Percentiles rank a stretch among this genome's conserved stretches.
Evolutionary conservation across 306 rosid species (phyloP).

Genomic region (Citrullus colocynthis): DNA sequence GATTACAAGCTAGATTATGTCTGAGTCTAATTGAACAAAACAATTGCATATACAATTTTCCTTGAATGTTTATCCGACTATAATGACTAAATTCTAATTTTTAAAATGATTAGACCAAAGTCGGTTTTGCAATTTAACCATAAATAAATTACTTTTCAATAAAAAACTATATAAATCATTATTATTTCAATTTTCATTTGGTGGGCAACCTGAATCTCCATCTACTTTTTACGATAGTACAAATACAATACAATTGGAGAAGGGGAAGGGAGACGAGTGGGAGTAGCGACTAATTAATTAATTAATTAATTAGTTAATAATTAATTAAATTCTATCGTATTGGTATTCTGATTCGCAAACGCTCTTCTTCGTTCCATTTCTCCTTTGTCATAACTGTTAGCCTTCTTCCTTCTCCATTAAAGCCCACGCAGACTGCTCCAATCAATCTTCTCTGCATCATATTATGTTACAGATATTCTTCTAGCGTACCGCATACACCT

Average conservation of each 20-base stretch:
- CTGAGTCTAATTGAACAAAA: no score
- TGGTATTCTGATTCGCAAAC: background rate
- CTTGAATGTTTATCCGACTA: no score
- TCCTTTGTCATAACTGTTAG: background rate
- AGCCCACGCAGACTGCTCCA: background rate
- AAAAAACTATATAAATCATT: background rate
- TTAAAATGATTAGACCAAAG: no score
- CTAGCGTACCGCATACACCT: background rate
- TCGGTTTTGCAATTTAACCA: no score
- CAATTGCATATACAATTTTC: no score
- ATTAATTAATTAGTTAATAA: background rate
- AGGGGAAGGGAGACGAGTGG: background rate
- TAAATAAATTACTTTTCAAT: no score
- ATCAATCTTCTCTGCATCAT: slow-evolving; percentile 3
- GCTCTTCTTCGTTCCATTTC: background rate
- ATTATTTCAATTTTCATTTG: background rate
- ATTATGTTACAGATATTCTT: background rate
- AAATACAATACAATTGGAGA: no score
- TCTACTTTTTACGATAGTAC: background rate
- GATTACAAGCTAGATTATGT: no score
- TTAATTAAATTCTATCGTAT: background rate
- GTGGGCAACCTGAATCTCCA: background rate
- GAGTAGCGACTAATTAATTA: background rate
- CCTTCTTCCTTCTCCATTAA: background rate
- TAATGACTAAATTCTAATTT: no score